Evolutionary conservation across 495 filamentous ascomycete genomes (phyloP), one percentile per base, ranked within the genome.

Genomic region (Paragyromitra xinjiangensis): DNA sequence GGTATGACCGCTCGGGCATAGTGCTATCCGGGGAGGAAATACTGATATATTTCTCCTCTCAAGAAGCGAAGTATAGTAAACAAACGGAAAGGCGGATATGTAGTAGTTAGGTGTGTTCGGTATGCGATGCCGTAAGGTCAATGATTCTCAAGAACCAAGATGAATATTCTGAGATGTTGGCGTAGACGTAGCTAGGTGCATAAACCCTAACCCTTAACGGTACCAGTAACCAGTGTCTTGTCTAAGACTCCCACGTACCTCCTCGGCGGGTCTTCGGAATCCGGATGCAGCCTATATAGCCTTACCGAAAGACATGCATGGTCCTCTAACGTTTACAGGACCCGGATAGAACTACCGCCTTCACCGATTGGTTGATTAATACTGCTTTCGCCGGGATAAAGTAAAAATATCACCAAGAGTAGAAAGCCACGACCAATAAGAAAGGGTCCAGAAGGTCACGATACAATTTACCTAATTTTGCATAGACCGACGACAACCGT

Each of bases 401-500:
- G 6, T 53, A 53, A 39, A 34, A 8, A 39, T 61, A n/a, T 16
- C 5, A 37, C 7, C 56, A 61, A 26, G 6, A 26, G 56, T 61
- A 40, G 5, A n/a, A 55, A 53, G 19, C 45, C 40, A 69, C 24
- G 4, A 1, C 66, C 51, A 69, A 69, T 69, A 45, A 29, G 12
- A 69, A 26, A 69, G 12, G 14, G 9, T 24, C 42, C 9, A 24
- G 14, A 44, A 55, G 22, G 39, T 73, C 70, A 73, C 70, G 37
- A 73, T 73, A 34, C 48, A 44, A 39, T 65, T 72, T 72, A 66
- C 61, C 69, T 72, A 72, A 64, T 71, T 1, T 19, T 1, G 29
- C 48, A 68, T 69, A 69, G 22, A 40, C 61, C 70, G 61, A 56
- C 70, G 48, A 67, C 45, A 73, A 45, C 59, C 70, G 48, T 22